Base-by-base conservation (phyloP, 352 stramenopile species). In the Hyaloperonospora arabidopsidis region DNA sequence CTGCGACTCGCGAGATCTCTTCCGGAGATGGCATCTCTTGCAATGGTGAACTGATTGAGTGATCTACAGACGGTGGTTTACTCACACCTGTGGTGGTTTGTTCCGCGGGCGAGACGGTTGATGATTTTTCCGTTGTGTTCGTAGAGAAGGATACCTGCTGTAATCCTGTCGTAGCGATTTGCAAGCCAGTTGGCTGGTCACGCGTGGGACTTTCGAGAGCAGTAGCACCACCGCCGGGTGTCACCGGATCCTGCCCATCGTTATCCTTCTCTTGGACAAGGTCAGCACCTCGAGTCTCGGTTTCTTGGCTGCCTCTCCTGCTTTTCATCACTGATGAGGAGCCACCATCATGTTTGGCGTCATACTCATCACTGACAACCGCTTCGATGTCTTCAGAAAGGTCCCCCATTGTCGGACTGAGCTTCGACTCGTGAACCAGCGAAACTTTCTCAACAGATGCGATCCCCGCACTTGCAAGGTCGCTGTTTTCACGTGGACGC, bases 391-490 rank as follows among this genome's bases (percentile, higher is more conserved):
- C 40, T 40, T 3, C 40, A 45, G 8, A 40, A 25, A 15, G 2
- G 21, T 38, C 49, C 19, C 66, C 44, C 29, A 55, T 65, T 55
- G 52, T 55, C 47, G 35, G 35, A 34, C 58, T 39, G 13, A 14
- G 22, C 34, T 68, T 57, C 62, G 65, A 51, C 61, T 65, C 62
- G 53, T 46, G 25, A n/a, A n/a, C n/a, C n/a, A n/a, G n/a, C n/a
- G n/a, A n/a, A n/a, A n/a, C n/a, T n/a, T n/a, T n/a, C n/a, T n/a
- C n/a, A n/a, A n/a, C n/a, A n/a, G n/a, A n/a, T n/a, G n/a, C n/a
- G n/a, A n/a, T n/a, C n/a, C n/a, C n/a, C n/a, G n/a, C n/a, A n/a
- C n/a, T n/a, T n/a, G n/a, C n/a, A n/a, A n/a, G n/a, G n/a, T n/a
- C n/a, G n/a, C n/a, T n/a, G n/a, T n/a, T n/a, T n/a, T n/a, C n/a